Evolutionary conservation across 345 rosid genomes (phyloP).

Genomic region (Hibiscus trionum): DNA sequence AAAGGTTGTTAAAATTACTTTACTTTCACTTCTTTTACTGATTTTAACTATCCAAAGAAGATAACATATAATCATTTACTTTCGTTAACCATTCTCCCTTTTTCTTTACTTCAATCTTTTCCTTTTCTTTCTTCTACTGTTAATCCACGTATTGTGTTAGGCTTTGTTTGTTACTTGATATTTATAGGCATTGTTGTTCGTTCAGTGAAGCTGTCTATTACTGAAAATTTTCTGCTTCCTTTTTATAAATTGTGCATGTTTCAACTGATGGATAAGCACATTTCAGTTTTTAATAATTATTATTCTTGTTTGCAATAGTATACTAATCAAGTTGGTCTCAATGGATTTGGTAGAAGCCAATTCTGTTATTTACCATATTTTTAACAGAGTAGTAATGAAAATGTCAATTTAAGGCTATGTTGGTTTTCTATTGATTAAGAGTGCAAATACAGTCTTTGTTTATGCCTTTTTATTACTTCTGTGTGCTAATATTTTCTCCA

Average conservation of each 20-base stretch:
- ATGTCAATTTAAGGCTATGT: not conserved
- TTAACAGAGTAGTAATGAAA: too few species aligned
- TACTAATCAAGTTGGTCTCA: not conserved
- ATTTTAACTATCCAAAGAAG: too few species aligned
- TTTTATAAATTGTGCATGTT: not conserved
- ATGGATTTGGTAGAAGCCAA: not conserved
- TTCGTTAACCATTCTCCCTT: too few species aligned
- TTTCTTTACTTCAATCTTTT: too few species aligned
- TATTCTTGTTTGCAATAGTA: not conserved
- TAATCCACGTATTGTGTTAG: not conserved
- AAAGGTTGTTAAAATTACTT: too few species aligned
- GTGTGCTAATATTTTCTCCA: not conserved
- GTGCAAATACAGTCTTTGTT: not conserved
- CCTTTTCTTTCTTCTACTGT: too few species aligned
- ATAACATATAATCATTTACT: too few species aligned
- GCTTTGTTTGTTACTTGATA: not conserved
- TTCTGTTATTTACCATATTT: not conserved
- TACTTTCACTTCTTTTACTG: too few species aligned
- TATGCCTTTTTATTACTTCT: not conserved
- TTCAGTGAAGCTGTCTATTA: not conserved
- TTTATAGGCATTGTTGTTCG: not conserved
- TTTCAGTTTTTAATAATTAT: not conserved
- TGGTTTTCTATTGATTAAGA: not conserved
- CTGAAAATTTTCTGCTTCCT: not conserved
- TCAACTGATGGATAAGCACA: slow-evolving; percentile 16